Evolutionary conservation across 1,284 basidiomycete species (phyloP).

Genomic region (Marasmius fiardii): DNA sequence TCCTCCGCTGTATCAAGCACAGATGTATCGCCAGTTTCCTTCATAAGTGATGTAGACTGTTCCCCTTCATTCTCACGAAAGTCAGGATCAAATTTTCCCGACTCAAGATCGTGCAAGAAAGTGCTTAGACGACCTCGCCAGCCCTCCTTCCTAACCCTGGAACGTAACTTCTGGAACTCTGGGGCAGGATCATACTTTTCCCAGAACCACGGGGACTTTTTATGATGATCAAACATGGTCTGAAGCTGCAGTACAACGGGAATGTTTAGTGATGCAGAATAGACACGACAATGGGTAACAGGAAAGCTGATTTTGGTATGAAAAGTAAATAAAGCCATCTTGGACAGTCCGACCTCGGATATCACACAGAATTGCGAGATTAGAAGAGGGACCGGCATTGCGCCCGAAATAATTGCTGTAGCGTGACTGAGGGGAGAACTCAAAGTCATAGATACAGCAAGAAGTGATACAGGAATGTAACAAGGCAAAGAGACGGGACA

Average conservation of each 20-base stretch:
- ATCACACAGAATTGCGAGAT: not conserved
- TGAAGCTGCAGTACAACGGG: constrained; percentile 67
- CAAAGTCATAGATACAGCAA: not conserved
- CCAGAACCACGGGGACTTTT: constrained; percentile 89
- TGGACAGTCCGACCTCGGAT: not conserved
- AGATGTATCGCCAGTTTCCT: constrained; percentile 42
- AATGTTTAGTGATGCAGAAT: constrained; percentile 28
- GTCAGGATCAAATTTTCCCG: constrained; percentile 80
- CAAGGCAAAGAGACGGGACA: constrained; percentile 31
- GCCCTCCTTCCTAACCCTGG: constrained; percentile 75
- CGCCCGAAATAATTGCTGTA: not conserved
- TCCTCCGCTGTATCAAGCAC: constrained; percentile 40
- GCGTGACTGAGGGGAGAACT: not conserved
- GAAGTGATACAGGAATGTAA: not conserved
- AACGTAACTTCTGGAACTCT: constrained; percentile 67
- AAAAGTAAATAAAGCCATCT: not conserved
- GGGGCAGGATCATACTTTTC: constrained; percentile 86
- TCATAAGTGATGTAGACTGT: constrained; percentile 40
- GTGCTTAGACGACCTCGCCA: constrained; percentile 70
- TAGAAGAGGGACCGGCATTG: not conserved
- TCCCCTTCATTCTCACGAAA: constrained; percentile 53
- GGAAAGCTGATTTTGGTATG: not conserved
- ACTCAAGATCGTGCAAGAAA: constrained; percentile 77
- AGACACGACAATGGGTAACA: constrained; percentile 10
- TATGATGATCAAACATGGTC: constrained; percentile 89